Evolutionary conservation across 2,329 filamentous ascomycete species (phyloP).

Genomic region (Ophiocordyceps robertsii): DNA sequence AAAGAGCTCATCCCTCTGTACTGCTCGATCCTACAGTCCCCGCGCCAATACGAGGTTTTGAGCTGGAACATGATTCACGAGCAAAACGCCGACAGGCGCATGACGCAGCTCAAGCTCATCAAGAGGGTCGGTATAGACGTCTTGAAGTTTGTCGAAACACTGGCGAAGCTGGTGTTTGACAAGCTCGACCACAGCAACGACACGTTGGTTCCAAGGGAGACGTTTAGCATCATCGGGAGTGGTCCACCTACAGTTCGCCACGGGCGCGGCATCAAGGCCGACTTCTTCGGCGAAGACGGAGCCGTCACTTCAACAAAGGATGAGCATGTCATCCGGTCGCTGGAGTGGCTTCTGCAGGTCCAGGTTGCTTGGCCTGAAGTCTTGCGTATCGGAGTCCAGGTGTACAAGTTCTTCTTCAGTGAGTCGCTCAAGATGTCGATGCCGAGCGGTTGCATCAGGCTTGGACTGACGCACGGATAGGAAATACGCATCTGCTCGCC

Average conservation of each 20-base stretch:
- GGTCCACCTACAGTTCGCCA: constrained; percentile 18
- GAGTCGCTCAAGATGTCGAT: constrained; percentile 25
- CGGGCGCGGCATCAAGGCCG: constrained; percentile 51
- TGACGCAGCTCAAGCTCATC: constrained; percentile 61
- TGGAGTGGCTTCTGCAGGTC: constrained; percentile 76
- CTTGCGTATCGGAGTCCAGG: constrained; percentile 51
- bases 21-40: constrained; percentile 59
- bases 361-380: constrained; percentile 59
- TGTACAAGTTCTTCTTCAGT: constrained; percentile 81
- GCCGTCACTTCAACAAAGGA: constrained; percentile 45
- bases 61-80: constrained; percentile 67
- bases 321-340: constrained; percentile 57
- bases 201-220: constrained; percentile 24
- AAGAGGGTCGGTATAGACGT: constrained; percentile 60
- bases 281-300: constrained; percentile 55
- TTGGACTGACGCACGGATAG: constrained; percentile 14
- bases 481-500: constrained; percentile 36
- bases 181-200: constrained; percentile 23
- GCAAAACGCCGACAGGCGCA: constrained; percentile 48
- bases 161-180: constrained; percentile 40
- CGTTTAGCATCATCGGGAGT: constrained; percentile 38
- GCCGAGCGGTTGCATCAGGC: not conserved
- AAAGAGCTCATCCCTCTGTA: constrained; percentile 78
- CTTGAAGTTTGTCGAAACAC: constrained; percentile 57
- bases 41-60: constrained; percentile 56